Evolutionary conservation across 2,329 filamentous ascomycete species (phyloP), one percentile per base, ranked within the genome.

Genomic region (Penicillium brevicompactum): DNA sequence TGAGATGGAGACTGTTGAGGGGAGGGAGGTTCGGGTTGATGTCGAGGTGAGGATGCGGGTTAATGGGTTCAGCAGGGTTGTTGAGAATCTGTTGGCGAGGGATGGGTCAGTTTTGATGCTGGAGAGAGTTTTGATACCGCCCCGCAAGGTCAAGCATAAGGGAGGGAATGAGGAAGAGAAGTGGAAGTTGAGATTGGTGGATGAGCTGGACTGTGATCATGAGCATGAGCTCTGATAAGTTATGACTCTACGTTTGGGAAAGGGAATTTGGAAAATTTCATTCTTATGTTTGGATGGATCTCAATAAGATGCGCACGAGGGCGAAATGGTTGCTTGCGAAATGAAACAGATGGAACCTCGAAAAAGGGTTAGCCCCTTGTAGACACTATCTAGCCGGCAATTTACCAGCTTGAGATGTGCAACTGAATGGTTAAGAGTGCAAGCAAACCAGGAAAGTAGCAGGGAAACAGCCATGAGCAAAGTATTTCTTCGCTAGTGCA

Each of bases 71-170:
- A 79, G 81, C 2, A 78, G 78, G 6, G 88, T 95, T 1, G 78
- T 79, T 86, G 59, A 9, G 38, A 91, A 96, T 68, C 87, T 81
- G 0, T 73, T 94, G 52, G 89, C 87, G 0, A 84, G 82, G 67
- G 90, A 96, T 69, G 92, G 92, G 31, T 91, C 93, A 13, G 83
- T 96, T 37, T 92, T 96, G 53, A 86, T 93, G 14, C 79, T 94
- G 0, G 80, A 82, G 46, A 81, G 81, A 54, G 85, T 96, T 0
- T 76, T 95, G 54, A 85, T 97, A 60, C 92, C 92, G 41, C 90
- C 91, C 1, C 86, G 84, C 74, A 80, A 80, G 58, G 48, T 59
- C 41, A 31, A 40, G 21, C 49, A 45, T 40, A 44, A 51, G 31
- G 53, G 51, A 27, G 42, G n/a, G 48, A 37, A 18, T 11, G 51